Evolutionary conservation across 371 early-diverging fungal genomes (phyloP).

Genomic region (Chytridium lagenaria): DNA sequence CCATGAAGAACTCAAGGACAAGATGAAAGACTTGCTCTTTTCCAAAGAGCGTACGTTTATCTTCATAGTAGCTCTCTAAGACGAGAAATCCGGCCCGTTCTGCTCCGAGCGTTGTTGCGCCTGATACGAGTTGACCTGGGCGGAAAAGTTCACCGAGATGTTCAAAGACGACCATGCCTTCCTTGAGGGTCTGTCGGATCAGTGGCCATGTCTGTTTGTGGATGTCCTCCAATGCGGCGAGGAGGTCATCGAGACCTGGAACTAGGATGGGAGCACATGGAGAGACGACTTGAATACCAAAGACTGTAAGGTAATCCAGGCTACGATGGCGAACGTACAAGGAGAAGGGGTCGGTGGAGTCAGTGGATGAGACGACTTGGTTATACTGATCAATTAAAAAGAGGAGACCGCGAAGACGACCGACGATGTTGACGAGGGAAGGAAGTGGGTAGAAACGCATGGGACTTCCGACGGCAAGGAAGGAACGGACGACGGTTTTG

Average conservation of each 20-base stretch:
- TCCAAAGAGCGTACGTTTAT: constrained; percentile 46
- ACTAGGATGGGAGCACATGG: constrained; percentile 28
- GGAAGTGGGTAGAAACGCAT: no score
- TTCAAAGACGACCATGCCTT: constrained; percentile 45
- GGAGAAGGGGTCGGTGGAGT: no score
- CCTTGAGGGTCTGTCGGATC: constrained; percentile 25
- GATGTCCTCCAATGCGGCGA: constrained; percentile 31
- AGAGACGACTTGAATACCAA: constrained; percentile 40
- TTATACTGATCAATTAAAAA: no score
- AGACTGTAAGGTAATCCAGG: constrained; percentile 31
- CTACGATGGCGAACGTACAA: no score
- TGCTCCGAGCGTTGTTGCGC: constrained; percentile 44
- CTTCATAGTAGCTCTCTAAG: constrained; percentile 43
- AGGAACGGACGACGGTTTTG: no score
- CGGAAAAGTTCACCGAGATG: constrained; percentile 46
- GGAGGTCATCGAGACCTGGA: constrained; percentile 45
- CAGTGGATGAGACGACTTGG: no score
- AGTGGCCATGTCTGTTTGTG: constrained; percentile 28
- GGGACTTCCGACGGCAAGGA: no score
- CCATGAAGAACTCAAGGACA: constrained; percentile 42
- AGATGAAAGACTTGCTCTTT: constrained; percentile 48
- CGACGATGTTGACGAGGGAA: no score
- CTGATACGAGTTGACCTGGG: constrained; percentile 42
- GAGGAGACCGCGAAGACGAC: no score
- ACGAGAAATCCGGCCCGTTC: constrained; percentile 40